These are phyloP conservation scores for Thielaviopsis ethacetica DNA, from an alignment of 2,329 filamentous ascomycete genomes.

Conservation along the genomic window DNA sequence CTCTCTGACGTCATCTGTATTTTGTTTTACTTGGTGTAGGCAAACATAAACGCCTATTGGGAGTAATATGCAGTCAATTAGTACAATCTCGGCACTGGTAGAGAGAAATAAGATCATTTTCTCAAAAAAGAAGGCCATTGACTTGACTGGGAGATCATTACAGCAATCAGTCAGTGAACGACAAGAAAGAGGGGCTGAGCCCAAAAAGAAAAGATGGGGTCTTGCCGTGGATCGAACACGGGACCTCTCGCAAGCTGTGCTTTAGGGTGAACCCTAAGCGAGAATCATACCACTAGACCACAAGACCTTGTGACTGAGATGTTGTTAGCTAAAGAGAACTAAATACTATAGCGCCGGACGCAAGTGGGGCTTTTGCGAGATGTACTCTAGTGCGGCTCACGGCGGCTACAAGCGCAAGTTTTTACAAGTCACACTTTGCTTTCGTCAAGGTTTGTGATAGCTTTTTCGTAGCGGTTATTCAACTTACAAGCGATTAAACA, in stretches of 20 bases:
- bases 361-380: too few species aligned
- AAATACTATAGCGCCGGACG: too few species aligned
- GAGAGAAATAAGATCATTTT: background rate
- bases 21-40: too few species aligned
- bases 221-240: slow-evolving; percentile 31
- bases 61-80: background rate
- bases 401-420: too few species aligned
- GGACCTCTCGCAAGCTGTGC: slow-evolving; percentile 27
- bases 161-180: too few species aligned
- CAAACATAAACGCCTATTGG: background rate
- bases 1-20: background rate
- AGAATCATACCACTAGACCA: slow-evolving; percentile 57
- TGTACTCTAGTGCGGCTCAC: too few species aligned
- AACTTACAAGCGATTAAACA: too few species aligned
- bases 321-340: too few species aligned
- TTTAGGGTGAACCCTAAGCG: slow-evolving; percentile 40
- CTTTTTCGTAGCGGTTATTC: too few species aligned
- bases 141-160: background rate
- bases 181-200: too few species aligned
- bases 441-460: too few species aligned
- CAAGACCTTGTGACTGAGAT: slow-evolving; percentile 21
- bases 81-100: background rate
- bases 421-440: too few species aligned
- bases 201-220: slow-evolving; percentile 16
- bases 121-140: background rate